Evolutionary conservation across 371 early-diverging fungal genomes (phyloP).

Genomic region (Zychaea mexicana): DNA sequence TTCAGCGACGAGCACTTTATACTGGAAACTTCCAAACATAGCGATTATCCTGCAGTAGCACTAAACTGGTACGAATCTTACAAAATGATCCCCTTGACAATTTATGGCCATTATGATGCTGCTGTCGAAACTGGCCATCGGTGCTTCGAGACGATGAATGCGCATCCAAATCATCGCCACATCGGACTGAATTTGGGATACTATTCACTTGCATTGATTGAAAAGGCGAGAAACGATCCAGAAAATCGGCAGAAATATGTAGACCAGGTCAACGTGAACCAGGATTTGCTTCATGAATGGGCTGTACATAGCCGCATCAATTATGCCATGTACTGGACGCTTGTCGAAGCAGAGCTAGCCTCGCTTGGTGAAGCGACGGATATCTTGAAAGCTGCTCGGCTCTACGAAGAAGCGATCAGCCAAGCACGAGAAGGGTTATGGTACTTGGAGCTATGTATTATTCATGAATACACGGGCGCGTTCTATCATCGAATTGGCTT

Average conservation of each 20-base stretch:
- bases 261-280: slow-evolving; percentile 25
- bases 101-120: slow-evolving; percentile 42
- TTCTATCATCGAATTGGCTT: slow-evolving; percentile 38
- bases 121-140: slow-evolving; percentile 36
- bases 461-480: slow-evolving; percentile 42
- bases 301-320: slow-evolving; percentile 27
- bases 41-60: slow-evolving; percentile 27
- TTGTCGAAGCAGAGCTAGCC: slow-evolving; percentile 39
- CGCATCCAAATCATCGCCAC: slow-evolving; percentile 42
- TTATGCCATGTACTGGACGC: slow-evolving; percentile 33
- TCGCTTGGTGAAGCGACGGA: slow-evolving; percentile 16
- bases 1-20: slow-evolving; percentile 43
- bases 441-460: slow-evolving; percentile 32
- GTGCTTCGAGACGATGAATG: slow-evolving; percentile 23
- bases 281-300: slow-evolving; percentile 29
- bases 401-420: slow-evolving; percentile 45
- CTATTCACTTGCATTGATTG: slow-evolving; percentile 37
- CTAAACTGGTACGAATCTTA: slow-evolving; percentile 42
- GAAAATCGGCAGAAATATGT: slow-evolving; percentile 18
- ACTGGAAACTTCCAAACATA: slow-evolving; percentile 29
- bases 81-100: slow-evolving; percentile 36
- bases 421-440: slow-evolving; percentile 35
- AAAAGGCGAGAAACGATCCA: slow-evolving; percentile 24
- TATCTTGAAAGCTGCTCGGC: slow-evolving; percentile 15
- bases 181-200: slow-evolving; percentile 29